These are phyloP conservation scores for Annulohypoxylon nitens DNA, from an alignment of 495 filamentous ascomycete species.

Conservation along the genomic window DNA sequence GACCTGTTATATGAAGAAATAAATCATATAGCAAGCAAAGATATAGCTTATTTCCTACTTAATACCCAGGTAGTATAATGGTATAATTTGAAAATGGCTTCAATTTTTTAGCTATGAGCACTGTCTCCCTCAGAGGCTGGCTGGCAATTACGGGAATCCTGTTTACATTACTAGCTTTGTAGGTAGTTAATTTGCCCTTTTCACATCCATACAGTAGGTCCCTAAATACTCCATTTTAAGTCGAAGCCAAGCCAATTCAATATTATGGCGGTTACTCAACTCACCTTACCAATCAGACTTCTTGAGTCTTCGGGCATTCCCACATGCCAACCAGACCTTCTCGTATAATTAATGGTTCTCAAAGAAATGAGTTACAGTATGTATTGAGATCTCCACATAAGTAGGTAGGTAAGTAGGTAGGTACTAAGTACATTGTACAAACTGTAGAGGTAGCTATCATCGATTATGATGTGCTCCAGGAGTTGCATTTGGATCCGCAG, in stretches of 20 bases:
- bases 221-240: neutral
- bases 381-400: constrained; percentile 30
- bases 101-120: neutral
- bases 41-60: neutral
- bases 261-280: constrained; percentile 27
- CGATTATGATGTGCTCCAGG: constrained; percentile 40
- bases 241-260: constrained; percentile 40
- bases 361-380: constrained; percentile 6
- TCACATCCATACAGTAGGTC: neutral
- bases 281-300: constrained; percentile 26
- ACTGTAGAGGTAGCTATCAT: constrained; percentile 16
- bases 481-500: constrained; percentile 36
- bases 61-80: neutral
- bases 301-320: constrained; percentile 27
- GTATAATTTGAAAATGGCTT: neutral
- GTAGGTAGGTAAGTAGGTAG: neutral
- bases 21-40: constrained; percentile 3
- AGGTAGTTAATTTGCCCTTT: constrained; percentile 12
- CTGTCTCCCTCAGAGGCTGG: neutral
- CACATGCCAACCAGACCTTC: constrained; percentile 31
- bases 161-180: neutral
- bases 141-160: neutral
- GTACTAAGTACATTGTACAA: neutral
- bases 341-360: constrained; percentile 25
- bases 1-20: neutral